A percentile compares a stretch with the other conserved stretches of the same genome.
Conservation (phyloP, 2,329 filamentous ascomycete genomes). For the Fusarium longipes region DNA sequence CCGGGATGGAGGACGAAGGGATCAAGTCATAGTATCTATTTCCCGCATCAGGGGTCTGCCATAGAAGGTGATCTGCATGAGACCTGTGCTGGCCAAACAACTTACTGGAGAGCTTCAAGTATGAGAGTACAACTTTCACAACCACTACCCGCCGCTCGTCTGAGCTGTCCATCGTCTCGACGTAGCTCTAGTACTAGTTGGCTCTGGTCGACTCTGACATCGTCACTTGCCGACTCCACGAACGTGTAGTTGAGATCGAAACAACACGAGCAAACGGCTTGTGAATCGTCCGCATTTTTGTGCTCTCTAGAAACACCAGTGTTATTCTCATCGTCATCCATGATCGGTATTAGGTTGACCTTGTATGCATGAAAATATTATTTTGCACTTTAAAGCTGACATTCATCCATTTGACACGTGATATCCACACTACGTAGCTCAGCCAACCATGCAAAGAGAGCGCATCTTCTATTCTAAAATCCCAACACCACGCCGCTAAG, state of each 20-base stretch:
- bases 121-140: slow-evolving; percentile 23
- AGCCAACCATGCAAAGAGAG: neutral
- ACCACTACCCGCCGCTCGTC: neutral
- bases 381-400: neutral
- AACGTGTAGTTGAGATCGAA: slow-evolving; percentile 13
- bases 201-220: slow-evolving; percentile 5
- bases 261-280: slow-evolving; percentile 12
- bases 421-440: slow-evolving; percentile 15
- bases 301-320: too few relatives aligned
- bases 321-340: neutral
- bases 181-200: neutral
- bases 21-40: neutral
- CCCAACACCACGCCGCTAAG: neutral
- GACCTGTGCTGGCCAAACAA: neutral
- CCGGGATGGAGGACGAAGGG: too few relatives aligned
- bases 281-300: too few relatives aligned
- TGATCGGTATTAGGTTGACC: neutral
- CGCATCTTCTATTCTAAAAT: slow-evolving; percentile 15
- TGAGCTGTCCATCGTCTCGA: slow-evolving; percentile 5
- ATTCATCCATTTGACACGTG: slow-evolving; percentile 16
- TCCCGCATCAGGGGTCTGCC: neutral
- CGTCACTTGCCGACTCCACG: neutral
- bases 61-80: too few relatives aligned
- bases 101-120: slow-evolving; percentile 11
- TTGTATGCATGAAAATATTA: neutral